Evolutionary conservation across 1,139 yeast genomes (phyloP).

Genomic region (Kurtzmaniella quercitrusa): DNA sequence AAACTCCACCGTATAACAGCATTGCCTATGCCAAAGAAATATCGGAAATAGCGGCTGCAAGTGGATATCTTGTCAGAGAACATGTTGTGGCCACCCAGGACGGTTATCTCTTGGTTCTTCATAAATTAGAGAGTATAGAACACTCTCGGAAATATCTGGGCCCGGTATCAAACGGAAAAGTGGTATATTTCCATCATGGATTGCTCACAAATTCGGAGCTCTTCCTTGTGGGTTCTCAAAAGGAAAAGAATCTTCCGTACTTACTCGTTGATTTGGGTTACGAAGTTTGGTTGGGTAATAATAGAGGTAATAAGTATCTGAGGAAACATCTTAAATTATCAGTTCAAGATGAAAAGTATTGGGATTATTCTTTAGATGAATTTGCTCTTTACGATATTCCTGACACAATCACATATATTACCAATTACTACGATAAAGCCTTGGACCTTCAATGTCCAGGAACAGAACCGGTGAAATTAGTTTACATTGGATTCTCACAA

Average conservation of each 20-base stretch:
- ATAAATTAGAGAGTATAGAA: conserved; percentile 22
- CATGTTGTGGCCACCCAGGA: conserved; percentile 58
- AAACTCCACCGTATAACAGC: background rate
- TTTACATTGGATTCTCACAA: conserved; percentile 44
- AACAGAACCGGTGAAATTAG: conserved; percentile 13
- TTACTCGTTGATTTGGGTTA: conserved; percentile 29
- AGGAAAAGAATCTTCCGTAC: conserved; percentile 28
- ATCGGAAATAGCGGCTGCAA: conserved; percentile 57
- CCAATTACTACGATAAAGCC: conserved; percentile 11
- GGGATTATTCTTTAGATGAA: conserved; percentile 87
- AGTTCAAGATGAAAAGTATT: conserved; percentile 51
- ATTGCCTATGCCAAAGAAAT: conserved; percentile 43
- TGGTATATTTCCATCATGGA: conserved; percentile 48
- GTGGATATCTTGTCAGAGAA: conserved; percentile 66
- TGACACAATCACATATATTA: conserved; percentile 60
- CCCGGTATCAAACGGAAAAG: conserved; percentile 7
- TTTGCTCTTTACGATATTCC: conserved; percentile 84
- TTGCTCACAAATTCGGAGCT: conserved; percentile 44
- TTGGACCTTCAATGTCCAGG: background rate
- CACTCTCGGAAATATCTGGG: background rate
- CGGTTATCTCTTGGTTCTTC: conserved; percentile 40
- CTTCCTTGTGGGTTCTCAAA: conserved; percentile 36
- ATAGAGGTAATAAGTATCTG: conserved; percentile 34
- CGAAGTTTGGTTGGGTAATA: conserved; percentile 37
- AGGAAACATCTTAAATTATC: conserved; percentile 34